Conservation (phyloP, 371 early-diverging fungal genomes). For the Actinomucor elegans region DNA sequence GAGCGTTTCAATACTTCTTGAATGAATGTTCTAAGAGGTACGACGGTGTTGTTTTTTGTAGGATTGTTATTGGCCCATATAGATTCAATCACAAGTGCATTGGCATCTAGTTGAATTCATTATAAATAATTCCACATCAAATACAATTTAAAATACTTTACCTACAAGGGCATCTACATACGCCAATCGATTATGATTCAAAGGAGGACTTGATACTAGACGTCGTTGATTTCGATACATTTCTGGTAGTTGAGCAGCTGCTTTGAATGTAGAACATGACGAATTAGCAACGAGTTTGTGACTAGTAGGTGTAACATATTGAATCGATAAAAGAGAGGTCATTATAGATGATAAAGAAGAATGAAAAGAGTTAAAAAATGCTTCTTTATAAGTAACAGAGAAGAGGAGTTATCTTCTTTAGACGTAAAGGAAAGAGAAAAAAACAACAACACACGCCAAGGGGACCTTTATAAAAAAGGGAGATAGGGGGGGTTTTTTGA, state of each 20-base stretch:
- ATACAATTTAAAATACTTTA: not conserved
- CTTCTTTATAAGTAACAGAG: too few relatives aligned
- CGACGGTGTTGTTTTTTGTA: slow-evolving; percentile 13
- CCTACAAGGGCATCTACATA: slow-evolving; percentile 33
- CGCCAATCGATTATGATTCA: slow-evolving; percentile 16
- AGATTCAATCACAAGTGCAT: slow-evolving; percentile 57
- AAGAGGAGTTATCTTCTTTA: too few relatives aligned
- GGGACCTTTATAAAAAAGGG: too few relatives aligned
- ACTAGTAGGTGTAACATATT: slow-evolving; percentile 31
- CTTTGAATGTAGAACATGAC: too few relatives aligned
- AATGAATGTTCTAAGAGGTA: slow-evolving; percentile 69
- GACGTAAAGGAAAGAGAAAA: too few relatives aligned
- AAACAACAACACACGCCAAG: too few relatives aligned
- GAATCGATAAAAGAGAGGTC: slow-evolving; percentile 27
- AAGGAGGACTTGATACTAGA: slow-evolving; percentile 17
- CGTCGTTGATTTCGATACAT: not conserved
- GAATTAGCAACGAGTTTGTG: too few relatives aligned
- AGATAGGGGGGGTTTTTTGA: too few relatives aligned
- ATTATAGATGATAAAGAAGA: too few relatives aligned
- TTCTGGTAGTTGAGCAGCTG: not conserved
- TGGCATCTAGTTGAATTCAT: slow-evolving; percentile 41
- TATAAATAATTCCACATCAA: not conserved
- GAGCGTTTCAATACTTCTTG: slow-evolving; percentile 75
- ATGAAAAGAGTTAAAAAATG: too few relatives aligned
- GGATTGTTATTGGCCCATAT: slow-evolving; percentile 39